phyloP scores from a whole-genome alignment of 768 basidiomycete genomes.

The Mycena rosella region DNA sequence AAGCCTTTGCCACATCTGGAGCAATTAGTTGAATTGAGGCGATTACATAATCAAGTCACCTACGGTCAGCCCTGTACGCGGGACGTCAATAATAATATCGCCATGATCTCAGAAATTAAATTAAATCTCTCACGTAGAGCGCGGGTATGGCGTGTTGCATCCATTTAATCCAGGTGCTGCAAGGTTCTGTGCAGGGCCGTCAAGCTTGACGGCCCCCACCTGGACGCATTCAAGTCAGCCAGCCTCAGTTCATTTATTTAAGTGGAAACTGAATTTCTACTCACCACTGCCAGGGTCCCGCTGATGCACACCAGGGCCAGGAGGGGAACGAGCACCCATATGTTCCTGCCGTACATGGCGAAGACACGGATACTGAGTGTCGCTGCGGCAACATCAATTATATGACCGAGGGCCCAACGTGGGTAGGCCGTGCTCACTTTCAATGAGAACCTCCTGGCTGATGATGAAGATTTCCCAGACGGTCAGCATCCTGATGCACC shows the following conservation, averaged over 20 bases:
- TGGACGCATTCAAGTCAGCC: slow-evolving; percentile 24
- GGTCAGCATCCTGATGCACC: slow-evolving; percentile 21
- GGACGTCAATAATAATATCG: slow-evolving; percentile 22
- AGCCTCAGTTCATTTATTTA: slow-evolving; percentile 12
- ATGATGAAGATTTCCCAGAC: slow-evolving; percentile 23
- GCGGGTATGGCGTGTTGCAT: slow-evolving; percentile 26
- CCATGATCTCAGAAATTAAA: slow-evolving; percentile 16
- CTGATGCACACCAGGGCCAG: slow-evolving; percentile 16
- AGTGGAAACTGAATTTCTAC: slow-evolving; percentile 17
- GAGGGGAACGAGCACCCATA: slow-evolving; percentile 20
- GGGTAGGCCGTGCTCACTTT: slow-evolving; percentile 24
- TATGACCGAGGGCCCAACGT: slow-evolving; percentile 11
- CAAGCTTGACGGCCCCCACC: slow-evolving; percentile 19
- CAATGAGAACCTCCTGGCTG: slow-evolving; percentile 22
- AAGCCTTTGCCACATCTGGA: slow-evolving; percentile 14
- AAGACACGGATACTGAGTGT: slow-evolving; percentile 24
- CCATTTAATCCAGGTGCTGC: slow-evolving; percentile 29
- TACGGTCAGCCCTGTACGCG: slow-evolving; percentile 19
- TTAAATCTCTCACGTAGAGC: slow-evolving; percentile 22
- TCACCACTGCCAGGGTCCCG: slow-evolving; percentile 21
- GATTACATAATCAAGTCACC: slow-evolving; percentile 26
- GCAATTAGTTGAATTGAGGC: slow-evolving; percentile 23
- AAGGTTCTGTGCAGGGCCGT: slow-evolving; percentile 17
- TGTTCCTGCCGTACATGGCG: slow-evolving; percentile 26
- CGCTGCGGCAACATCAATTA: slow-evolving; percentile 15